These are phyloP conservation scores for Dalbergia oliveri DNA, from an alignment of 306 rosid species.

Conservation along the genomic window DNA sequence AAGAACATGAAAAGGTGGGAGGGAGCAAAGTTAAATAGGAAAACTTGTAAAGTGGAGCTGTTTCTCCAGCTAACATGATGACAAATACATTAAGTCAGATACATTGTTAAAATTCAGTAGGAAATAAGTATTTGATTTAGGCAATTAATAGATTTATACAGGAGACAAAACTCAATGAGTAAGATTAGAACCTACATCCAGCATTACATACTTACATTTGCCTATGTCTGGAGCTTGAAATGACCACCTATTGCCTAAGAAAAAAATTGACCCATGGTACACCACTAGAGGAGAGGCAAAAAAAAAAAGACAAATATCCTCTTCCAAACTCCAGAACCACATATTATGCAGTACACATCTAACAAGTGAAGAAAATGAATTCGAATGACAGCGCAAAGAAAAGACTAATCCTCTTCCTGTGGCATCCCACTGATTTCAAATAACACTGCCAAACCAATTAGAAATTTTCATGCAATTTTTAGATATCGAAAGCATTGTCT, in stretches of 20 bases:
- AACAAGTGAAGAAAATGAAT: not conserved
- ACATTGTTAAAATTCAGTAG: not conserved
- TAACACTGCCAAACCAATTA: not conserved
- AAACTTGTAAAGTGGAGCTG: not conserved
- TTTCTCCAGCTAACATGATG: not conserved
- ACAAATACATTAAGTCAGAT: not conserved
- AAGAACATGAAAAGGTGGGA: not conserved
- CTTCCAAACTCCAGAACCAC: conserved; percentile 14
- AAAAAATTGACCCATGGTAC: not conserved
- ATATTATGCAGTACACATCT: not conserved
- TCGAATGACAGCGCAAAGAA: not conserved
- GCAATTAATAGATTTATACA: not conserved
- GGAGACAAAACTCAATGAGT: not conserved
- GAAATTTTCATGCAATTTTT: not conserved
- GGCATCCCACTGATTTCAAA: not conserved
- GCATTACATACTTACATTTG: conserved; percentile 7
- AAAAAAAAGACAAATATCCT: not conserved
- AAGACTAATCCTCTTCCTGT: not conserved
- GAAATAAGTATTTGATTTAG: not conserved
- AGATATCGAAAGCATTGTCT: not conserved
- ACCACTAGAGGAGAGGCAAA: not conserved
- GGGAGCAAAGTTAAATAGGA: not conserved
- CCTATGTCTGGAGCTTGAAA: not conserved
- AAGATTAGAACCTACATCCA: not conserved
- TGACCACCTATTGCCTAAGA: not conserved